Evolutionary conservation across 2,329 filamentous ascomycete genomes (phyloP).

Genomic region (Epichloe coenophiala): DNA sequence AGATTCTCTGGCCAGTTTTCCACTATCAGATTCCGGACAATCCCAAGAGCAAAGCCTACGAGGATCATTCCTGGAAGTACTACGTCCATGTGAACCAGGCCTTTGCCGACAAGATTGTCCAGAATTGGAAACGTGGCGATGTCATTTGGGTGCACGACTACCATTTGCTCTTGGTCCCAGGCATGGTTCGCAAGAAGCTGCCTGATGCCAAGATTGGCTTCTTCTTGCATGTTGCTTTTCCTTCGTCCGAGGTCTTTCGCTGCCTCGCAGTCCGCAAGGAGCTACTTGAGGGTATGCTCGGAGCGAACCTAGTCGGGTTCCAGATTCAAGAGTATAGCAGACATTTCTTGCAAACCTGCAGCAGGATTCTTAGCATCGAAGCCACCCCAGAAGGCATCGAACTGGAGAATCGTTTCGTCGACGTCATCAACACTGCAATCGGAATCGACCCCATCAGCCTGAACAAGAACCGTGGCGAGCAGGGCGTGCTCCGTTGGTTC

Average conservation of each 20-base stretch:
- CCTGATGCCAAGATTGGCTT: conserved; percentile 93
- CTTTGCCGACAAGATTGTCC: conserved; percentile 80
- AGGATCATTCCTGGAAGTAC: conserved; percentile 92
- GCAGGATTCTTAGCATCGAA: conserved; percentile 78
- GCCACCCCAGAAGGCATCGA: conserved; percentile 80
- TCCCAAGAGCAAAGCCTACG: conserved; percentile 94
- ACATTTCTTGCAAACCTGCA: conserved; percentile 93
- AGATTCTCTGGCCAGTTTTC: conserved; percentile 94
- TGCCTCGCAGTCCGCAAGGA: conserved; percentile 79
- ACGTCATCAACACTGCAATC: conserved; percentile 74
- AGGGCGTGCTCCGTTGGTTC: conserved; percentile 67
- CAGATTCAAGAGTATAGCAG: conserved; percentile 87
- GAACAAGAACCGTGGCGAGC: conserved; percentile 53
- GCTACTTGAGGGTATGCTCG: conserved; percentile 82
- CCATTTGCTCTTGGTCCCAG: conserved; percentile 76
- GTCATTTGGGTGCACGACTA: conserved; percentile 95
- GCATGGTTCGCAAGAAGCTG: conserved; percentile 78
- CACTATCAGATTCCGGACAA: conserved; percentile 98
- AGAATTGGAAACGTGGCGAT: conserved; percentile 89
- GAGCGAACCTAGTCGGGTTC: conserved; percentile 84
- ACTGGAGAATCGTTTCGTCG: conserved; percentile 84
- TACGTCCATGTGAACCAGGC: conserved; percentile 87
- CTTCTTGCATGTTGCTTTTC: conserved; percentile 90
- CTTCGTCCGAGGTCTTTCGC: conserved; percentile 89
- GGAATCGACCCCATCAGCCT: conserved; percentile 79